A percentile compares a stretch with the other conserved stretches of the same genome.
Conservation (phyloP, 768 basidiomycete genomes). For the Vararia minispora region DNA sequence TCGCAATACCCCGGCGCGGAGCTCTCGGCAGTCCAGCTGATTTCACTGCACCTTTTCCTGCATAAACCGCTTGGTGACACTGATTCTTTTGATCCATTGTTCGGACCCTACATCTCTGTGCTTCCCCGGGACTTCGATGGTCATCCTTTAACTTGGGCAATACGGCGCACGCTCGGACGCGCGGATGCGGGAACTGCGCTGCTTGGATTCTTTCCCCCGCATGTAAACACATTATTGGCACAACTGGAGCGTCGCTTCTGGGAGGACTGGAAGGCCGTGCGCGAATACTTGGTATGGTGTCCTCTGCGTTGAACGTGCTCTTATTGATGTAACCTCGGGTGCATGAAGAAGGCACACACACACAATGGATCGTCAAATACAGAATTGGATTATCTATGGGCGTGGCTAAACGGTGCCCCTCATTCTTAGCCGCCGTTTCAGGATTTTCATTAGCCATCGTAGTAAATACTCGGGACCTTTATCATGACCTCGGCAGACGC, state of each 20-base stretch:
- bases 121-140: slow-evolving; percentile 62
- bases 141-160: slow-evolving; percentile 78
- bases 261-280: slow-evolving; percentile 47
- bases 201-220: slow-evolving; percentile 37
- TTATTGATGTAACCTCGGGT: slow-evolving; percentile 1
- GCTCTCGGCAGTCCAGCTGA: slow-evolving; percentile 59
- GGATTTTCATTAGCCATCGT: slow-evolving; percentile 5
- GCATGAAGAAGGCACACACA: slow-evolving; percentile 2
- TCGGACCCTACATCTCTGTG: slow-evolving; percentile 70
- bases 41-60: slow-evolving; percentile 72
- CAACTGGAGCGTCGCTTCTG: slow-evolving; percentile 37
- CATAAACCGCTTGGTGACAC: slow-evolving; percentile 37
- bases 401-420: slow-evolving; percentile 74
- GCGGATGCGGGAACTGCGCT: slow-evolving; percentile 19
- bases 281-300: slow-evolving; percentile 39
- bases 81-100: slow-evolving; percentile 40
- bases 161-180: slow-evolving; percentile 17
- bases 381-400: slow-evolving; percentile 63
- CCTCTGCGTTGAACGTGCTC: background rate
- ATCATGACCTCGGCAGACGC: slow-evolving; percentile 42
- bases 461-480: slow-evolving; percentile 94
- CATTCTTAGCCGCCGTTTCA: slow-evolving; percentile 3
- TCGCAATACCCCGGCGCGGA: slow-evolving; percentile 37
- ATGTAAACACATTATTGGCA: slow-evolving; percentile 29
- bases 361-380: slow-evolving; percentile 7